Conservation (phyloP, 305 asterid genomes). For the Plantago coronopus region DNA sequence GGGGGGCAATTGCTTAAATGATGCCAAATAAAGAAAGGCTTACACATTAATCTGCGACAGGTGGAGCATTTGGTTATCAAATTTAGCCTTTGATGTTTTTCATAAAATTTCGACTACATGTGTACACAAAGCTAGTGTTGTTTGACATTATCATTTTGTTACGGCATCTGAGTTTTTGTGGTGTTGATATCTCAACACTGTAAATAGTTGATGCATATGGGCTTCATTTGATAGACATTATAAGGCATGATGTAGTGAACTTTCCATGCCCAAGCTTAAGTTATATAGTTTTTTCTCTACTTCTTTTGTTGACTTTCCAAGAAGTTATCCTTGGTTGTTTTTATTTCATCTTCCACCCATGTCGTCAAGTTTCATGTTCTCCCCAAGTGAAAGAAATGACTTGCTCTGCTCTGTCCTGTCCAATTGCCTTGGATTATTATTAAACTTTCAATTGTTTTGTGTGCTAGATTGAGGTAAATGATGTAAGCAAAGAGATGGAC, state of each 20-base stretch:
- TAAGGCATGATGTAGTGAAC: background rate
- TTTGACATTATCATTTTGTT: background rate
- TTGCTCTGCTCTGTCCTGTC: background rate
- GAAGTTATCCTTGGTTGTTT: background rate
- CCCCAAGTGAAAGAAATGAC: background rate
- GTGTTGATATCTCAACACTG: no score
- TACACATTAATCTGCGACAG: background rate
- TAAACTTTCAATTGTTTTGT: slow-evolving; percentile 25
- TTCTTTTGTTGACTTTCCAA: background rate
- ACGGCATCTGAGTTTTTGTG: no score
- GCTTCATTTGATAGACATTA: background rate
- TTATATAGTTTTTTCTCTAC: background rate
- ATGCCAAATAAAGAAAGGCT: background rate
- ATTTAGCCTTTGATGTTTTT: no score
- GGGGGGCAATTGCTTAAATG: no score
- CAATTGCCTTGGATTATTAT: slow-evolving; percentile 17
- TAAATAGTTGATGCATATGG: background rate
- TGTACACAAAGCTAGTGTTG: background rate
- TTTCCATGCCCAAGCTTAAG: background rate
- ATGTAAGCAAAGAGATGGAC: slow-evolving; percentile 99
- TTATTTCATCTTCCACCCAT: background rate
- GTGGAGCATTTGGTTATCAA: background rate
- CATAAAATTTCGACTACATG: background rate
- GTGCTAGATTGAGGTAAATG: slow-evolving; percentile 90
- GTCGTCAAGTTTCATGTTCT: background rate